These are phyloP conservation scores for Mycena citricolor DNA, from an alignment of 1,284 basidiomycete species.

Conservation along the genomic window DNA sequence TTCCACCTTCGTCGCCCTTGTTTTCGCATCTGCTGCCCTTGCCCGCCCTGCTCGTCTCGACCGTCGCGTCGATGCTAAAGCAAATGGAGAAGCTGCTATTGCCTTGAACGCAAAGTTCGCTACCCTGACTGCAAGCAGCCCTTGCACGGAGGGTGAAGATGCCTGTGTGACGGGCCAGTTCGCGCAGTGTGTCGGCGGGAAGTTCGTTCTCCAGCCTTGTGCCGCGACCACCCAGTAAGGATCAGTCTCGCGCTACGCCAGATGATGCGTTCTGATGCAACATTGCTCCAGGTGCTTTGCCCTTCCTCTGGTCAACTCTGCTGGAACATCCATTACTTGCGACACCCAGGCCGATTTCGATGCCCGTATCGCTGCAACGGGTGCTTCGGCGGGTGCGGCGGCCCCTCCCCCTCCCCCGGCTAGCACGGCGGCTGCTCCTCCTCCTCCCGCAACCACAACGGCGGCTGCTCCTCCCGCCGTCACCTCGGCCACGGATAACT, in stretches of 20 bases:
- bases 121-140: conserved; percentile 39
- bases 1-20: conserved; percentile 34
- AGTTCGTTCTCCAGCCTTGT: conserved; percentile 45
- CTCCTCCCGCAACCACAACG: conserved; percentile 9
- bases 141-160: conserved; percentile 44
- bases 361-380: conserved; percentile 36
- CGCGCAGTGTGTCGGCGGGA: conserved; percentile 51
- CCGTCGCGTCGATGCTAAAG: conserved; percentile 22
- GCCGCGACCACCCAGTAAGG: conserved; percentile 43
- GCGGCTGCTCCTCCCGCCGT: conserved; percentile 13
- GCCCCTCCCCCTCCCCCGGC: conserved; percentile 17
- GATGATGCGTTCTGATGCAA: not conserved
- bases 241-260: conserved; percentile 1
- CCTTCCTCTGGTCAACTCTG: conserved; percentile 45
- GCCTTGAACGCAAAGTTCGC: conserved; percentile 45
- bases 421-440: conserved; percentile 3
- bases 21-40: conserved; percentile 38
- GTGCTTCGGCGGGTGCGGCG: conserved; percentile 12
- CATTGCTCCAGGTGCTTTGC: conserved; percentile 47
- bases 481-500: conserved; percentile 15
- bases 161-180: conserved; percentile 48
- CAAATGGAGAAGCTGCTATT: no score
- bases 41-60: conserved; percentile 38
- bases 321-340: conserved; percentile 48
- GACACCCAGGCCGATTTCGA: conserved; percentile 38